phyloP scores from a whole-genome alignment of 441 rosid species.

The Flueggea neowawraea region DNA sequence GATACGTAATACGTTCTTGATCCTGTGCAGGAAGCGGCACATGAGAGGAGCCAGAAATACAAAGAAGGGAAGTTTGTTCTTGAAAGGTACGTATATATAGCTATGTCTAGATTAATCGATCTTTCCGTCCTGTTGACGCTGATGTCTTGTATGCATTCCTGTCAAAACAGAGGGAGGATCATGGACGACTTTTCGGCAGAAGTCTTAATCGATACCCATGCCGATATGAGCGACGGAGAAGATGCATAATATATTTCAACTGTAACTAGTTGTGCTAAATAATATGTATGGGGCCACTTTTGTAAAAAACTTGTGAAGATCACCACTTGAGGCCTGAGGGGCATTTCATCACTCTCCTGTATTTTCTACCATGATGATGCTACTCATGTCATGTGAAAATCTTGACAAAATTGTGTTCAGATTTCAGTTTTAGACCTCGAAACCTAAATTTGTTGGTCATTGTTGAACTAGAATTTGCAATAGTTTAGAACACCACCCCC shows the following conservation, averaged over 20 bases:
- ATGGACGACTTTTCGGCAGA: constrained; percentile 68
- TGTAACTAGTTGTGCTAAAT: not conserved
- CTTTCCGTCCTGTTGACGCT: not conserved
- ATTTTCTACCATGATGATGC: too few relatives aligned
- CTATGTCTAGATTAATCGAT: constrained; percentile 5
- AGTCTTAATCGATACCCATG: constrained; percentile 53
- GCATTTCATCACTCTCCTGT: too few relatives aligned
- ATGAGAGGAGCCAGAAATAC: constrained; percentile 68
- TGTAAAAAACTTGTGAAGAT: too few relatives aligned
- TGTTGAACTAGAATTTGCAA: too few relatives aligned
- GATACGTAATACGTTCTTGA: not conserved
- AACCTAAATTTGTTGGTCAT: too few relatives aligned
- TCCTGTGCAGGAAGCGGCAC: constrained; percentile 62
- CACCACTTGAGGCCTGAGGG: too few relatives aligned
- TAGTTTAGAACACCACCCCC: too few relatives aligned
- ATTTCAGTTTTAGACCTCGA: too few relatives aligned
- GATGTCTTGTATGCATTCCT: not conserved
- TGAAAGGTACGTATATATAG: constrained; percentile 46
- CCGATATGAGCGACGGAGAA: constrained; percentile 54
- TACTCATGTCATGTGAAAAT: too few relatives aligned
- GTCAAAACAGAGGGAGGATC: constrained; percentile 53
- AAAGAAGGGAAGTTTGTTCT: constrained; percentile 84
- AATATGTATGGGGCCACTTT: not conserved
- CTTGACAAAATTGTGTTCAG: too few relatives aligned
- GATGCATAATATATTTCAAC: constrained; percentile 30